Percentiles rank a stretch among this genome's conserved stretches.
Conservation (phyloP, 805 yeast species). For the Vanderwaltozyma polyspora region DNA sequence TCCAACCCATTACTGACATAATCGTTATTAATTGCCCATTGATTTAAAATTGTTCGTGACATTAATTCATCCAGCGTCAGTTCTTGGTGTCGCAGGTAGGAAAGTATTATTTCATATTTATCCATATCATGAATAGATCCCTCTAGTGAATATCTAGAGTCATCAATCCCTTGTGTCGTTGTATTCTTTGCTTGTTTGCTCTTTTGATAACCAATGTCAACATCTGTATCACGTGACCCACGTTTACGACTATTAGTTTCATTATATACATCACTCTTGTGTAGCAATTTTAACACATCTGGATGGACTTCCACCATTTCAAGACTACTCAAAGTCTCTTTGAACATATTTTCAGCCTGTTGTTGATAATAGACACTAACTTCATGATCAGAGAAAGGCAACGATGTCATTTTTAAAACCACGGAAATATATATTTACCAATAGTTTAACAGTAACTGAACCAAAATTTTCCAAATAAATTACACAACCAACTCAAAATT, state of each 20-base stretch:
- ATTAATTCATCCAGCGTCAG: slow-evolving; percentile 30
- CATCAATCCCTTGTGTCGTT: too few species aligned
- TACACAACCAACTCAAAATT: too few species aligned
- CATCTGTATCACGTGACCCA: too few species aligned
- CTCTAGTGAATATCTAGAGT: too few species aligned
- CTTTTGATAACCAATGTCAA: too few species aligned
- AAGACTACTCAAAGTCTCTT: neutral
- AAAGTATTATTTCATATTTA: slow-evolving; percentile 13
- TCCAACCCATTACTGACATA: slow-evolving; percentile 1
- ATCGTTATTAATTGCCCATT: slow-evolving; percentile 30
- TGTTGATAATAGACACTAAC: slow-evolving; percentile 1
- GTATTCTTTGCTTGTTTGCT: too few species aligned
- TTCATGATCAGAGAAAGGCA: neutral
- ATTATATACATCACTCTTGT: neutral
- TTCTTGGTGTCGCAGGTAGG: slow-evolving; percentile 25
- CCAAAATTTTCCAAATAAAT: too few species aligned
- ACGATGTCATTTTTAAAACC: neutral
- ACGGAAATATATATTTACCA: too few species aligned
- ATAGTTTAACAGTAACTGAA: too few species aligned
- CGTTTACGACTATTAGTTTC: too few species aligned
- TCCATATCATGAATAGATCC: too few species aligned
- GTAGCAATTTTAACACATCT: neutral
- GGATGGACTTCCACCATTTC: neutral
- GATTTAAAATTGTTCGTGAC: slow-evolving; percentile 27
- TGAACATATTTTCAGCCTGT: neutral